These are phyloP conservation scores for Trichoderma arundinaceum DNA, from an alignment of 2,329 filamentous ascomycete species.

Conservation along the genomic window DNA sequence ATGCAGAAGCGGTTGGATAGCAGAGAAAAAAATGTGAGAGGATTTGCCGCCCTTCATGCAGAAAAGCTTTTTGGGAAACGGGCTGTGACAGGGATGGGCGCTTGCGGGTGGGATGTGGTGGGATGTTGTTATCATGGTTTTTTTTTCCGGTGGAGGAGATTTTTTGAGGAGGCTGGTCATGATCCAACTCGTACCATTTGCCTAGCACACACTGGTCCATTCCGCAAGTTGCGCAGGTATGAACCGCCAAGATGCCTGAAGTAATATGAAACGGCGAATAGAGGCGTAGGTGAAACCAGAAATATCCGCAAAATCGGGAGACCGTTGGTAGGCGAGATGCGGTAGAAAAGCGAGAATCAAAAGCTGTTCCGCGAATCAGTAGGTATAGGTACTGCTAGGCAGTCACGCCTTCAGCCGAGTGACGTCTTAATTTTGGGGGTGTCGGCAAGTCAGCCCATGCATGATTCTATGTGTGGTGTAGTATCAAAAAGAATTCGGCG, in stretches of 20 bases:
- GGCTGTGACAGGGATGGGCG: slow-evolving; percentile 24
- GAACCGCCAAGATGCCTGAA: too few relatives aligned
- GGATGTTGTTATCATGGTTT: slow-evolving; percentile 27
- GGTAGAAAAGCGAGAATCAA: not conserved
- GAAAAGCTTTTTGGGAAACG: slow-evolving; percentile 26
- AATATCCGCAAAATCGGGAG: not conserved
- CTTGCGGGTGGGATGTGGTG: slow-evolving; percentile 27
- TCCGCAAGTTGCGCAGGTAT: not conserved
- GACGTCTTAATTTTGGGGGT: not conserved
- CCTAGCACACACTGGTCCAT: not conserved
- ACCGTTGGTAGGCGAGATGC: not conserved
- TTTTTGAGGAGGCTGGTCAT: slow-evolving; percentile 6
- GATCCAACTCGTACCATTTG: slow-evolving; percentile 10
- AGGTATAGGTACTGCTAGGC: not conserved
- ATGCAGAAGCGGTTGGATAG: slow-evolving; percentile 26
- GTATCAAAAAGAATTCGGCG: not conserved
- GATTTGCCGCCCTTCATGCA: slow-evolving; percentile 28
- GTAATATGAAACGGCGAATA: too few relatives aligned
- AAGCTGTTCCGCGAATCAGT: not conserved
- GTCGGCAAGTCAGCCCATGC: not conserved
- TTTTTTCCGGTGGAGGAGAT: slow-evolving; percentile 5
- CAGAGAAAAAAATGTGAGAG: slow-evolving; percentile 1
- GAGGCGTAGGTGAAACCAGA: not conserved
- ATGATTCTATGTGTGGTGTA: not conserved
- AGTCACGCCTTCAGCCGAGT: slow-evolving; percentile 3